phyloP scores from a whole-genome alignment of 1,284 basidiomycete species.

The Puccinia novopanici region DNA sequence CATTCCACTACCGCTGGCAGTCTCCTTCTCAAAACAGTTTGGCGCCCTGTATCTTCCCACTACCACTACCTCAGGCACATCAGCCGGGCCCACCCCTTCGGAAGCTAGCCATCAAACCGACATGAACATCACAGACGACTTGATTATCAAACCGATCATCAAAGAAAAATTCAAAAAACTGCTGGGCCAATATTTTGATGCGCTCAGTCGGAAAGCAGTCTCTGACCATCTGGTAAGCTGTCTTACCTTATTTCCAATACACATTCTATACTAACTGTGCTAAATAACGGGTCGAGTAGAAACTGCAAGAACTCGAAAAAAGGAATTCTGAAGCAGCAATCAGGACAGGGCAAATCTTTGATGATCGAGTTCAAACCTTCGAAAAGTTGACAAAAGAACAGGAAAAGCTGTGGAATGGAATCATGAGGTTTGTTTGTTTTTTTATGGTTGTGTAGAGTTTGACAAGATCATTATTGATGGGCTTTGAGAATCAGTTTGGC shows the following conservation, averaged over 20 bases:
- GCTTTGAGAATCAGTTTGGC: constrained; percentile 19
- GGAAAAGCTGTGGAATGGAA: constrained; percentile 69
- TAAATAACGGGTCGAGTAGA: constrained; percentile 62
- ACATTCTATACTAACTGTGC: neutral
- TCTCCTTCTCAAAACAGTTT: constrained; percentile 70
- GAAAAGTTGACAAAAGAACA: constrained; percentile 96
- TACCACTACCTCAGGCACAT: constrained; percentile 65
- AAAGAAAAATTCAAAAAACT: constrained; percentile 86
- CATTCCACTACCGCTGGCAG: constrained; percentile 55
- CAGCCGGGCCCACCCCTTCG: constrained; percentile 68
- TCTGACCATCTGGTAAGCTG: constrained; percentile 68
- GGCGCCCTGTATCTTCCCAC: constrained; percentile 78
- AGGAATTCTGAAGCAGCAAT: constrained; percentile 98
- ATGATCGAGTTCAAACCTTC: constrained; percentile 96
- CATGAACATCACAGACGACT: constrained; percentile 63
- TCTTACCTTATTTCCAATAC: neutral
- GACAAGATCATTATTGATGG: neutral
- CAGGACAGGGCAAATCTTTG: constrained; percentile 96
- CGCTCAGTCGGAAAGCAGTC: constrained; percentile 82
- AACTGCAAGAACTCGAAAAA: constrained; percentile 91
- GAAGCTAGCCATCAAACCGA: constrained; percentile 67
- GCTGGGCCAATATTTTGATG: constrained; percentile 90
- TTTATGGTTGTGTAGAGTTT: neutral
- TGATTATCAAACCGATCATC: constrained; percentile 77
- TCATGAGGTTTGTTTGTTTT: constrained; percentile 25